Evolutionary conservation across 768 basidiomycete species (phyloP).

Genomic region (Dacryopinax spathularia): DNA sequence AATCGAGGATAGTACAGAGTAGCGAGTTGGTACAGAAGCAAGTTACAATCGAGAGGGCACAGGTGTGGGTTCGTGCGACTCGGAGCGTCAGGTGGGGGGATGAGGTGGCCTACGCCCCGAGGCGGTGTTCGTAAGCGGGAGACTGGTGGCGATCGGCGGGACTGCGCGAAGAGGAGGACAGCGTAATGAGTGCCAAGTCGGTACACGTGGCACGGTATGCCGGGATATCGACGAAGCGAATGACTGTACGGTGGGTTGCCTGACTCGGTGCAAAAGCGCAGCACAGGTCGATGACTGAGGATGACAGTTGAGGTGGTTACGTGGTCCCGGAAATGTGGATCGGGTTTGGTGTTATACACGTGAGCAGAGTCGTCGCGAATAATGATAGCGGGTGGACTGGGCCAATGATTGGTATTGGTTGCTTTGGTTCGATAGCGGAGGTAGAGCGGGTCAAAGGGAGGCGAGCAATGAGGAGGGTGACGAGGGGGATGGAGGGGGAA

Average conservation of each 20-base stretch:
- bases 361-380: constrained; percentile 4
- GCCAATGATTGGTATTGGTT: background rate
- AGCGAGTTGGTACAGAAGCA: background rate
- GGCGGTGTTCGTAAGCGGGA: constrained; percentile 3
- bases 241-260: background rate
- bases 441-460: too few species aligned
- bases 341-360: constrained; percentile 3
- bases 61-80: background rate
- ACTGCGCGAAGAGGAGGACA: background rate
- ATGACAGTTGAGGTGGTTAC: background rate
- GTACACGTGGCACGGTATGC: constrained; percentile 3
- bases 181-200: background rate
- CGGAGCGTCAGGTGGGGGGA: background rate
- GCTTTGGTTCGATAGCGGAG: background rate
- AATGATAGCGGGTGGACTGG: background rate
- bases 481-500: background rate
- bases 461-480: background rate
- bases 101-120: background rate
- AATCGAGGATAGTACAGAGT: background rate
- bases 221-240: background rate
- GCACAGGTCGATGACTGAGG: background rate
- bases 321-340: background rate
- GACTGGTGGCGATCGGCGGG: background rate
- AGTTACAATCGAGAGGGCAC: background rate
- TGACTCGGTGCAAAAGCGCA: background rate